Conservation (phyloP, 768 basidiomycete genomes). For the Xerocomellus chrysenteron region DNA sequence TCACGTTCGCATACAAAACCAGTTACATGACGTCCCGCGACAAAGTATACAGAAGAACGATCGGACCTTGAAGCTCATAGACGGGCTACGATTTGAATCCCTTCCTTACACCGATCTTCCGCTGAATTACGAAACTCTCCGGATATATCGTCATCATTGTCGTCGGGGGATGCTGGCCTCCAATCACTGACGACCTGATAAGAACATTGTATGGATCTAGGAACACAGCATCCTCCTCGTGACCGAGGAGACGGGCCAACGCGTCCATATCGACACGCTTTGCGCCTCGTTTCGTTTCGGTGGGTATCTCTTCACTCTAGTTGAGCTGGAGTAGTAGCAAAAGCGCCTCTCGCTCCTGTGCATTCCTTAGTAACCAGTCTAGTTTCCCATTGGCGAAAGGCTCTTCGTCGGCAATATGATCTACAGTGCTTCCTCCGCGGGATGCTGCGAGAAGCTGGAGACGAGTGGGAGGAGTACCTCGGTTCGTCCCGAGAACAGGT, state of each 20-base stretch:
- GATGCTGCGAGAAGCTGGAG: conserved; percentile 59
- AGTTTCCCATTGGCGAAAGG: conserved; percentile 69
- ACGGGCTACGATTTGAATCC: conserved; percentile 19
- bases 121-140: conserved; percentile 12
- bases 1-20: conserved; percentile 4
- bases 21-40: conserved; percentile 1
- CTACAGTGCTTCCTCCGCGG: conserved; percentile 54
- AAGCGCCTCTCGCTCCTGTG: conserved; percentile 51
- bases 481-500: conserved; percentile 38
- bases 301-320: conserved; percentile 32
- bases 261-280: conserved; percentile 57
- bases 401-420: conserved; percentile 64
- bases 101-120: conserved; percentile 32
- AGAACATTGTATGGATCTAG: conserved; percentile 22
- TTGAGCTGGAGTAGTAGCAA: conserved; percentile 35
- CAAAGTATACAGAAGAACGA: neutral
- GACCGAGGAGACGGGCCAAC: conserved; percentile 47
- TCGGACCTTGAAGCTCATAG: conserved; percentile 2
- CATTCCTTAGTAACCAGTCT: conserved; percentile 54
- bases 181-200: conserved; percentile 42
- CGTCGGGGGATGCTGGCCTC: conserved; percentile 41
- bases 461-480: conserved; percentile 50
- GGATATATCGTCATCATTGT: conserved; percentile 8
- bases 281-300: conserved; percentile 33
- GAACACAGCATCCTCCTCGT: conserved; percentile 15